These are phyloP conservation scores for Phlegmacium glaucopus DNA, from an alignment of 768 basidiomycete genomes.

Conservation along the genomic window DNA sequence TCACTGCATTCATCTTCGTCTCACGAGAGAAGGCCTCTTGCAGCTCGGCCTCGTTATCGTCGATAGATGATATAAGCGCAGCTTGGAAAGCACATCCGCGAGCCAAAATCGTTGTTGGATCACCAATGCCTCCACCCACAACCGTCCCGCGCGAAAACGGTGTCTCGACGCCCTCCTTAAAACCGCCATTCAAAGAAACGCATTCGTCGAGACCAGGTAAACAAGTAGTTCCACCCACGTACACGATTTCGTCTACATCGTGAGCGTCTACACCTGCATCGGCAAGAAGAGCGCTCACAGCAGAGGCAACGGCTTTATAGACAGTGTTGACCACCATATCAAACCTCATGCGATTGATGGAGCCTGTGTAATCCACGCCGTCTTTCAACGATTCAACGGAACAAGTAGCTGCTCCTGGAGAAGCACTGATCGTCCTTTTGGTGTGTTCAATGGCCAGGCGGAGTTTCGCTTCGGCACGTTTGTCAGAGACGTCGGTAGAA, in stretches of 20 bases:
- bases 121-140: constrained; percentile 68
- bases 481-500: constrained; percentile 43
- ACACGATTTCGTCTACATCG: constrained; percentile 76
- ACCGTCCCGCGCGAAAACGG: constrained; percentile 67
- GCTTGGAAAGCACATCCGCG: constrained; percentile 79
- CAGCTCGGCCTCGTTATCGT: constrained; percentile 47
- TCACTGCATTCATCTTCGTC: constrained; percentile 28
- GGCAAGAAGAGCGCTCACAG: constrained; percentile 50
- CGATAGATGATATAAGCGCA: constrained; percentile 50
- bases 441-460: constrained; percentile 91
- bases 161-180: constrained; percentile 59
- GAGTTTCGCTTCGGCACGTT: constrained; percentile 91
- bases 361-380: constrained; percentile 82
- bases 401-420: constrained; percentile 83
- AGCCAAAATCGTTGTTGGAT: constrained; percentile 75
- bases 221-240: constrained; percentile 72
- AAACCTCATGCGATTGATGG: constrained; percentile 54
- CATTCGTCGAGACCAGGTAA: constrained; percentile 74
- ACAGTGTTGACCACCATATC: constrained; percentile 60
- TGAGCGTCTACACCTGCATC: constrained; percentile 54
- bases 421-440: constrained; percentile 88
- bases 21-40: constrained; percentile 45
- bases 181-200: constrained; percentile 41
- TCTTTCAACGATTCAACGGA: constrained; percentile 94
- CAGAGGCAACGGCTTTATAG: constrained; percentile 52